These are phyloP conservation scores for Exophiala sideris DNA, from an alignment of 2,329 filamentous ascomycete species.

Conservation along the genomic window DNA sequence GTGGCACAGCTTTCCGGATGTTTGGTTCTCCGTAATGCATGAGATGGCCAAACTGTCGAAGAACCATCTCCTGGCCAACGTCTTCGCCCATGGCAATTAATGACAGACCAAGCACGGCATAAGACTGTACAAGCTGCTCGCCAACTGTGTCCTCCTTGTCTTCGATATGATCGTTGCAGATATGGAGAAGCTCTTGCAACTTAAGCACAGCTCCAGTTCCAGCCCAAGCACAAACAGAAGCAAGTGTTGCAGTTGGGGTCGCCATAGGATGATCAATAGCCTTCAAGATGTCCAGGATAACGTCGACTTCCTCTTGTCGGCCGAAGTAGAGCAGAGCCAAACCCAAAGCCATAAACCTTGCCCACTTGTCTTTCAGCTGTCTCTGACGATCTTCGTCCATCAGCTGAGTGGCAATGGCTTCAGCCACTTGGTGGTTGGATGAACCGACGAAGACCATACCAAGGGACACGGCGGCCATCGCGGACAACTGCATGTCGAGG, in stretches of 20 bases:
- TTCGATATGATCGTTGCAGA: slow-evolving; percentile 96
- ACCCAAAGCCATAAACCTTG: slow-evolving; percentile 90
- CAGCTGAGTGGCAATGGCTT: slow-evolving; percentile 86
- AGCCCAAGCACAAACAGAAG: slow-evolving; percentile 96
- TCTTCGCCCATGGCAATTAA: slow-evolving; percentile 98
- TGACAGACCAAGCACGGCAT: slow-evolving; percentile 90
- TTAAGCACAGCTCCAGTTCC: slow-evolving; percentile 96
- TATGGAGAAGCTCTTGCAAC: slow-evolving; percentile 93
- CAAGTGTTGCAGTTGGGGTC: slow-evolving; percentile 88
- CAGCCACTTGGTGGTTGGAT: slow-evolving; percentile 83
- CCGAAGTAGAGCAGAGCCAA: slow-evolving; percentile 93
- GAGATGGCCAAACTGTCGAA: slow-evolving; percentile 93
- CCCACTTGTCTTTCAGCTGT: slow-evolving; percentile 97
- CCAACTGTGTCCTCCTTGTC: slow-evolving; percentile 93
- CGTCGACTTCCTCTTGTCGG: slow-evolving; percentile 96
- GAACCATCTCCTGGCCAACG: slow-evolving; percentile 96
- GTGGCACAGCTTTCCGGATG: slow-evolving; percentile 90
- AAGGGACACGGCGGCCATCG: slow-evolving; percentile 88
- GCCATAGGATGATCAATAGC: slow-evolving; percentile 96
- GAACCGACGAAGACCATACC: slow-evolving; percentile 92
- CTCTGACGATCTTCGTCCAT: slow-evolving; percentile 88
- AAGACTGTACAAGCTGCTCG: slow-evolving; percentile 91
- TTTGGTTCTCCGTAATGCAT: slow-evolving; percentile 99
- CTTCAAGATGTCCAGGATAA: slow-evolving; percentile 93
- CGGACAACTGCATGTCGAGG: slow-evolving; percentile 90